Evolutionary conservation across 352 stramenopile genomes (phyloP).

Genomic region (Phytophthora cactorum): DNA sequence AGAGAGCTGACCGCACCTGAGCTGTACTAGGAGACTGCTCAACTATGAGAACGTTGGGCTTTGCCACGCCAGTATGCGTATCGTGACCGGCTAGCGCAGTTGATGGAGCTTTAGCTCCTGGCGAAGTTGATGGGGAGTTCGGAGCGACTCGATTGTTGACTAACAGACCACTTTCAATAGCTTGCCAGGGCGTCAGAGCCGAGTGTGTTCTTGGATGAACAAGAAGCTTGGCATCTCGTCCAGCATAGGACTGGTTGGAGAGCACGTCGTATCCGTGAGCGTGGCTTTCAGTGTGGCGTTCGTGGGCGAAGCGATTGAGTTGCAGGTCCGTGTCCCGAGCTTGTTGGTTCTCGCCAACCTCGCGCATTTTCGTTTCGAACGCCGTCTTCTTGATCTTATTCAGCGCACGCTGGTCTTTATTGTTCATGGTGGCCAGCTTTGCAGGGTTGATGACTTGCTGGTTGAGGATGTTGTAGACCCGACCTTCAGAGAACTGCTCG

Average conservation of each 20-base stretch:
- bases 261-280: conserved; percentile 72
- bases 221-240: conserved; percentile 52
- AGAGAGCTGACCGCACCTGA: conserved; percentile 7
- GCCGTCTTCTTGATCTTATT: conserved; percentile 72
- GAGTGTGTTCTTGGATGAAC: conserved; percentile 57
- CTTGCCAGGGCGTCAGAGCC: conserved; percentile 49
- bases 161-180: conserved; percentile 48
- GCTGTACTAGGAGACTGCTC: conserved; percentile 2
- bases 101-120: conserved; percentile 9
- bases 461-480: conserved; percentile 84
- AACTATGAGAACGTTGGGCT: conserved; percentile 45
- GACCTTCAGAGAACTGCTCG: conserved; percentile 70
- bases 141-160: conserved; percentile 38
- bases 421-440: conserved; percentile 47
- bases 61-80: conserved; percentile 6
- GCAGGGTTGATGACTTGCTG: conserved; percentile 61
- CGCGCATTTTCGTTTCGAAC: conserved; percentile 59
- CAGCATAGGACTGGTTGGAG: conserved; percentile 63
- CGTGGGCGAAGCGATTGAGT: conserved; percentile 71
- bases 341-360: conserved; percentile 43
- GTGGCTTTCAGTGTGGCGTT: conserved; percentile 59
- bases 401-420: conserved; percentile 52
- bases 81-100: not conserved
- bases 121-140: not conserved
- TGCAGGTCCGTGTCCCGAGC: conserved; percentile 49